Percentiles rank a stretch among this genome's conserved stretches.
Conservation (phyloP, 1,284 basidiomycete genomes). For the Agroathelia rolfsii region DNA sequence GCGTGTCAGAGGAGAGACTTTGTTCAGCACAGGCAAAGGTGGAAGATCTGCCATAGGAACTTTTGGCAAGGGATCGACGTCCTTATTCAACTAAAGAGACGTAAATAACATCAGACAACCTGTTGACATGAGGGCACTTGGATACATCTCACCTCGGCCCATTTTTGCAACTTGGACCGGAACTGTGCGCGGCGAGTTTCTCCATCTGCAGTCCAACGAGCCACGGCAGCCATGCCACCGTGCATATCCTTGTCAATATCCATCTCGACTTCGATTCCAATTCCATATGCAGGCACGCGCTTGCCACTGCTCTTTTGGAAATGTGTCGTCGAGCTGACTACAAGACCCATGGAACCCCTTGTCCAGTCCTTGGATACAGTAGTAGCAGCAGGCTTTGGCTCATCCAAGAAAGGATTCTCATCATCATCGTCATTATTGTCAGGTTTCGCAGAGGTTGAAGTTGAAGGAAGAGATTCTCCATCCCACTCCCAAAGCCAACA, state of each 20-base stretch:
- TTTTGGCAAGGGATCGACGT: constrained; percentile 33
- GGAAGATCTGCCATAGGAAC: constrained; percentile 62
- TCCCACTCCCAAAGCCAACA: constrained; percentile 90
- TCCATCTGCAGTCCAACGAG: constrained; percentile 66
- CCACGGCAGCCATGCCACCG: constrained; percentile 74
- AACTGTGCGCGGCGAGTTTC: constrained; percentile 52
- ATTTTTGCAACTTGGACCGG: constrained; percentile 46
- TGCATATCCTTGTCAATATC: constrained; percentile 69
- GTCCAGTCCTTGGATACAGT: constrained; percentile 54
- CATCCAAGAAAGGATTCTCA: constrained; percentile 63
- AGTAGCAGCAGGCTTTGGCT: constrained; percentile 19
- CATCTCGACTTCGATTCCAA: constrained; percentile 79
- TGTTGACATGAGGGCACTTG: neutral
- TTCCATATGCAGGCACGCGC: constrained; percentile 67
- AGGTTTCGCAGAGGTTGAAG: constrained; percentile 2
- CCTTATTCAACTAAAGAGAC: constrained; percentile 37
- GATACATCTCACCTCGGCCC: constrained; percentile 47
- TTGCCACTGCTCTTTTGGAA: constrained; percentile 53
- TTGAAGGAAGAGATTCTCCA: constrained; percentile 29
- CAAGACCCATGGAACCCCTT: constrained; percentile 66
- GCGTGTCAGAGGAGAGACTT: constrained; percentile 57
- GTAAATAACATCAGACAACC: constrained; percentile 10
- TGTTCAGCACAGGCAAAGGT: constrained; percentile 33
- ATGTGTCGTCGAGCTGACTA: constrained; percentile 61
- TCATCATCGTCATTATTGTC: constrained; percentile 32